These are phyloP conservation scores for Cerrena zonata DNA, from an alignment of 1,284 basidiomycete species.

Conservation along the genomic window DNA sequence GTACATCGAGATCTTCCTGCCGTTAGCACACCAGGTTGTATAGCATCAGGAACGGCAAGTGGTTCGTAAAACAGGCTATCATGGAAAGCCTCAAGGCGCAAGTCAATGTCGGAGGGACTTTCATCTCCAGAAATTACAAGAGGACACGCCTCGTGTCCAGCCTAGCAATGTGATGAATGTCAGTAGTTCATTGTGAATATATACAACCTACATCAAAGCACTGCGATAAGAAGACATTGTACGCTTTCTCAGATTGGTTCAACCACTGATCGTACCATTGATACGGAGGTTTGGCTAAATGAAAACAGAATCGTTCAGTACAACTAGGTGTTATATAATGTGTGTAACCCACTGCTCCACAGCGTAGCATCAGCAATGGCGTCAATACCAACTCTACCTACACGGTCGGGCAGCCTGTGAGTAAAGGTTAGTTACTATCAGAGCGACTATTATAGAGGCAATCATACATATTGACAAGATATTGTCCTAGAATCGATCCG, in stretches of 20 bases:
- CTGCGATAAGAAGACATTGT: conserved; percentile 29
- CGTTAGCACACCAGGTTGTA: conserved; percentile 30
- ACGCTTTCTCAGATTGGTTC: conserved; percentile 26
- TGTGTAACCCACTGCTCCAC: conserved; percentile 25
- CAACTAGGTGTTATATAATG: background rate
- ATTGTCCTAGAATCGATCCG: conserved; percentile 23
- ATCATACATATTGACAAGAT: conserved; percentile 21
- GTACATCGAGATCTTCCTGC: conserved; percentile 29
- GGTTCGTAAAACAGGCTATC: conserved; percentile 1
- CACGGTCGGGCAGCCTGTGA: conserved; percentile 19
- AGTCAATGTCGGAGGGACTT: background rate
- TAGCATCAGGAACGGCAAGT: conserved; percentile 25
- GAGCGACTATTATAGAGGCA: background rate
- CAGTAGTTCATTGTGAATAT: background rate
- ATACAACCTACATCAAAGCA: conserved; percentile 29
- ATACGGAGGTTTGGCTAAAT: conserved; percentile 30
- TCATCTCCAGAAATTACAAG: background rate
- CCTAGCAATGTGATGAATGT: background rate
- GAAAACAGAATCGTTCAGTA: too few relatives aligned
- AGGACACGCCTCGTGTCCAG: background rate
- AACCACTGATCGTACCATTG: conserved; percentile 31
- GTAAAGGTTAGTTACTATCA: background rate
- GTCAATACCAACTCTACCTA: conserved; percentile 22
- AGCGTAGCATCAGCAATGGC: conserved; percentile 19
- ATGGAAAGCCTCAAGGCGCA: conserved; percentile 3